Percentiles rank a stretch among this genome's conserved stretches.
phyloP scores from a whole-genome alignment of 2,329 filamentous ascomycete species.

The Clarireedia sp. region DNA sequence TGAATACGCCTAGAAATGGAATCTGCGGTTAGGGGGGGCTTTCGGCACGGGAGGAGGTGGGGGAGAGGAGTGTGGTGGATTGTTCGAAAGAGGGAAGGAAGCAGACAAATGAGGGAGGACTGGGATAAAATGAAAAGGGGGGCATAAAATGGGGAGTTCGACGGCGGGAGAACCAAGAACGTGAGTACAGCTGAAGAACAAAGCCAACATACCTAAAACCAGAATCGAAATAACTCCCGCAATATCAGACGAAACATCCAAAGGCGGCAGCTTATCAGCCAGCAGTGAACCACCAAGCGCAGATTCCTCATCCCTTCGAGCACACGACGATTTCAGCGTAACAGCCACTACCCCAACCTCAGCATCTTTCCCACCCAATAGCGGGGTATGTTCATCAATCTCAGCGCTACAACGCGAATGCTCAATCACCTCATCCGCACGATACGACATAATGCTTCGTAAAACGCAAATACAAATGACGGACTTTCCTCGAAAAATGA shows the following conservation, averaged over 20 bases:
- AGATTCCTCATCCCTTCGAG: not conserved
- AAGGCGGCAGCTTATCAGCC: not conserved
- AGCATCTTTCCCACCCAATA: not conserved
- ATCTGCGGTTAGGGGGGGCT: not conserved
- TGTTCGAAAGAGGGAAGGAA: too few species aligned
- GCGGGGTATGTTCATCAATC: not conserved
- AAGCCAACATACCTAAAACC: conserved; percentile 10
- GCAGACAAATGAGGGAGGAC: not conserved
- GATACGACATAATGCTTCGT: not conserved
- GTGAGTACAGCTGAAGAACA: not conserved
- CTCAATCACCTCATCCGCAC: not conserved
- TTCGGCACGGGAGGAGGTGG: too few species aligned
- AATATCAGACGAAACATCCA: conserved; percentile 4
- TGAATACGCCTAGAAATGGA: conserved; percentile 45
- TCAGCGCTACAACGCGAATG: not conserved
- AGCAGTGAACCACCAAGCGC: not conserved
- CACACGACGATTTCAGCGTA: not conserved
- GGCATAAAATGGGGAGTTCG: not conserved
- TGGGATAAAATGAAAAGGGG: not conserved
- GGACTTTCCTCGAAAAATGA: too few species aligned
- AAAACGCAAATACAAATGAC: not conserved
- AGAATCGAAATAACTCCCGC: conserved; percentile 17
- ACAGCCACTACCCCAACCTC: not conserved
- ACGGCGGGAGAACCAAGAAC: not conserved
- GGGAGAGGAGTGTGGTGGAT: too few species aligned